These are phyloP conservation scores for Glycyrrhiza uralensis DNA, from an alignment of 306 rosid species.

Conservation along the genomic window DNA sequence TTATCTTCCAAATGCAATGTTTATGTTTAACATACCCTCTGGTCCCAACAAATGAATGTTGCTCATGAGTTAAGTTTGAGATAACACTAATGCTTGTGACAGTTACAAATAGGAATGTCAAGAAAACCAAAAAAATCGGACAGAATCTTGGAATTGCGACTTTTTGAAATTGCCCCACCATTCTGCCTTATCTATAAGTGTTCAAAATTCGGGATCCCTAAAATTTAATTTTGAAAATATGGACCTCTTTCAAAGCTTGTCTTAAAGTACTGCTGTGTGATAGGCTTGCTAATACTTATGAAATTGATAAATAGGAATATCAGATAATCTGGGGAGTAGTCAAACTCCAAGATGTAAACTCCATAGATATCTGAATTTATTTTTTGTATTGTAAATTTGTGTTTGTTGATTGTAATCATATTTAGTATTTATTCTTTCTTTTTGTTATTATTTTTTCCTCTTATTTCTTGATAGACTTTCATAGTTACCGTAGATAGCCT, in stretches of 20 bases:
- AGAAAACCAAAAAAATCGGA: background rate
- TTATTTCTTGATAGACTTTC: background rate
- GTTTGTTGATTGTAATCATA: background rate
- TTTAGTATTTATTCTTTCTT: background rate
- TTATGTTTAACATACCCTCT: background rate
- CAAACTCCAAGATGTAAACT: background rate
- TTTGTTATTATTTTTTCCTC: background rate
- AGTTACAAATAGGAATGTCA: background rate
- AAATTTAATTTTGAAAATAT: background rate
- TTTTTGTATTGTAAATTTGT: background rate
- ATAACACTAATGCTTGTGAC: background rate
- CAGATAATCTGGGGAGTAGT: background rate
- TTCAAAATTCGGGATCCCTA: background rate
- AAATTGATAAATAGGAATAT: background rate
- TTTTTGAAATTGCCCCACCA: background rate
- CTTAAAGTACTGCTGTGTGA: background rate
- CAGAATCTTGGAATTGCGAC: background rate
- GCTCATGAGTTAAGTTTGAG: background rate
- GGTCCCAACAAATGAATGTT: background rate
- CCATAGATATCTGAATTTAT: background rate
- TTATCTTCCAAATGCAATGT: background rate
- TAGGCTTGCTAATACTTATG: conserved; percentile 17
- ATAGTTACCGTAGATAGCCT: background rate
- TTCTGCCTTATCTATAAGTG: background rate
- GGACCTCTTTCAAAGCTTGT: background rate